Base-by-base conservation (phyloP, 2,329 filamentous ascomycete genomes). In the Aspergillus chevalieri region DNA sequence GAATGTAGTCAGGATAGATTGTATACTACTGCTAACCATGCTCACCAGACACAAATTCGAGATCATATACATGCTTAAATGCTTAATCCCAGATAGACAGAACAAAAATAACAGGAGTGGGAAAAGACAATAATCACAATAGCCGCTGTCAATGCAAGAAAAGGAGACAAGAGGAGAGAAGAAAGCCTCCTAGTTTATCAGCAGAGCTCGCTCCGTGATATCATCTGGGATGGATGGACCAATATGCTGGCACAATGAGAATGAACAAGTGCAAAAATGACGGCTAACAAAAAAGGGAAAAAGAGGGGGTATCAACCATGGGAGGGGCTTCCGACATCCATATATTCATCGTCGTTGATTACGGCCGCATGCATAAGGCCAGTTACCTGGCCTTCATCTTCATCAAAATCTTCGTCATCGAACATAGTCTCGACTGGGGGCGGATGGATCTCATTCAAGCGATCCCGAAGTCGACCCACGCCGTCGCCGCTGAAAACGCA, bases 401-500 rank as follows among this genome's bases (percentile, higher is more conserved):
- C 70, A 41, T 72, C 70, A 46, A 71, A 52, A 57, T 73, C 69
- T 51, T 73, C 71, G 33, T 74, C 69, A 52, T 73, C 69, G 55
- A 70, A 73, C 67, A 73, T 73, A 30, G 70, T 72, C 52, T 62
- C 58, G 34, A 66, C 65, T 34, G 58, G 64, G 26, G 59, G 50
- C 24, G 57, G 52, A 36, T 70, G 65, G 9, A 71, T 69, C 56
- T 54, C 58, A 45, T 90, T 94, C 36, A 98, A 78, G 64, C 90
- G 87, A 24, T 85, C 79, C 39, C 92, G 85, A 22, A 98, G 81
- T 38, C 82, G 81, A 39, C 76, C 75, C 2, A 98, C 92, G 48
- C 91, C 91, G 22, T 82, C 79, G 5, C 93, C 92, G 1, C 91
- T 96, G 69, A 98, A 98, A 47, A 98, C 93, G 64, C 93, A 98